Percentiles rank a stretch among this genome's conserved stretches.
Conservation (phyloP, 2,329 filamentous ascomycete species). For the Cercospora nicotianae region DNA sequence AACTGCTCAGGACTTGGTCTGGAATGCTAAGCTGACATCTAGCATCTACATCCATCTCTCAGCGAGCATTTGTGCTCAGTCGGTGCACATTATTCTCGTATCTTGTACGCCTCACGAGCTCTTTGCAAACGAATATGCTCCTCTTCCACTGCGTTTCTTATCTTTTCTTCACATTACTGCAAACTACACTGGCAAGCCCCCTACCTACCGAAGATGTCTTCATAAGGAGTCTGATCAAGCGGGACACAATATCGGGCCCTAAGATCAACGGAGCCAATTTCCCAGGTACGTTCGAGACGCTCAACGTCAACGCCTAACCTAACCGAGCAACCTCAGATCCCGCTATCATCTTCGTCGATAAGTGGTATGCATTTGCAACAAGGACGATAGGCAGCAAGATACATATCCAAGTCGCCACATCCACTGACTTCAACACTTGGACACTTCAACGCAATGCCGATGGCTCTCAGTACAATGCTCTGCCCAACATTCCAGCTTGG, state of each 20-base stretch:
- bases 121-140: background rate
- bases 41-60: background rate
- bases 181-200: background rate
- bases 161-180: background rate
- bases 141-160: background rate
- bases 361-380: slow-evolving; percentile 44
- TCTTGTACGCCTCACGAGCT: background rate
- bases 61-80: background rate
- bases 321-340: slow-evolving; percentile 34
- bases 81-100: background rate
- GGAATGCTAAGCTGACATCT: background rate
- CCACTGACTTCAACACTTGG: slow-evolving; percentile 40
- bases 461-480: slow-evolving; percentile 50
- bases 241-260: slow-evolving; percentile 26
- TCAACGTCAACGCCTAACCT: slow-evolving; percentile 28
- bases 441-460: slow-evolving; percentile 41
- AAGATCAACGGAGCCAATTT: slow-evolving; percentile 48
- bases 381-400: slow-evolving; percentile 39
- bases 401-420: slow-evolving; percentile 44
- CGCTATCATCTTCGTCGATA: slow-evolving; percentile 36
- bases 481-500: slow-evolving; percentile 58
- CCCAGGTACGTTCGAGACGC: slow-evolving; percentile 36
- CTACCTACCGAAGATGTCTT: background rate
- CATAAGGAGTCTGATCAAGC: background rate
- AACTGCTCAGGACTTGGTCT: background rate